Evolutionary conservation across 306 rosid genomes (phyloP), one percentile per base, ranked within the genome.

Genomic region (Alnus rubra): DNA sequence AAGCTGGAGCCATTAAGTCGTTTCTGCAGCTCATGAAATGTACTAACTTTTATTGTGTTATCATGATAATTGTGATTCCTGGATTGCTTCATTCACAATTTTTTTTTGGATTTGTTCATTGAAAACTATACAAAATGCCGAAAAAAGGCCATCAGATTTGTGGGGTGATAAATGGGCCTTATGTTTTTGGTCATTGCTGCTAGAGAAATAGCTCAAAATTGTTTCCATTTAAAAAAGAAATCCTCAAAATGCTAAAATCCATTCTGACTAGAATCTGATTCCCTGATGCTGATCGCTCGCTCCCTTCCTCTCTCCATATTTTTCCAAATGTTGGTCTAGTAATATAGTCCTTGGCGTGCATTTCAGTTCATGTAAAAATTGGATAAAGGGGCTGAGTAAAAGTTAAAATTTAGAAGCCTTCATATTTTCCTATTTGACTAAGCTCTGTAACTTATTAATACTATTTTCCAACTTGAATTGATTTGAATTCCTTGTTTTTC

Each of bases 401-500:
- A 52, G 7, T 52, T n/a, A 52, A n/a, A 52, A 52, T 52, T 14
- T 52, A 52, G 56, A 14, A 7, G 23, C 23, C 60, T 55, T 55
- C 63, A 35, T 18, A 54, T 64, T 50, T 19, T 76, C 54, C 47
- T 78, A 73, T 18, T 65, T 56, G 45, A 2, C 71, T 31, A 50
- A 42, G 51, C 52, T 33, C 14, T n/a, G 69, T 60, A 73, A 44
- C 39, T 51, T 7, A 11, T 74, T 15, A 16, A 75, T 28, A 7
- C 51, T 9, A 59, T 44, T 42, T 65, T 62, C 49, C 53, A 55
- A 55, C 45, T 53, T 47, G 73, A 10, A 85, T 48, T 76, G 74
- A 70, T 59, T 16, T 47, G 64, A 10, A 7, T 64, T 30, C 70
- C 70, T 64, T 30, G 70, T 30, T 31, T 67, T 80, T 30, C 69